Evolutionary conservation across 345 rosid genomes (phyloP).

Genomic region (Citrus inodora): DNA sequence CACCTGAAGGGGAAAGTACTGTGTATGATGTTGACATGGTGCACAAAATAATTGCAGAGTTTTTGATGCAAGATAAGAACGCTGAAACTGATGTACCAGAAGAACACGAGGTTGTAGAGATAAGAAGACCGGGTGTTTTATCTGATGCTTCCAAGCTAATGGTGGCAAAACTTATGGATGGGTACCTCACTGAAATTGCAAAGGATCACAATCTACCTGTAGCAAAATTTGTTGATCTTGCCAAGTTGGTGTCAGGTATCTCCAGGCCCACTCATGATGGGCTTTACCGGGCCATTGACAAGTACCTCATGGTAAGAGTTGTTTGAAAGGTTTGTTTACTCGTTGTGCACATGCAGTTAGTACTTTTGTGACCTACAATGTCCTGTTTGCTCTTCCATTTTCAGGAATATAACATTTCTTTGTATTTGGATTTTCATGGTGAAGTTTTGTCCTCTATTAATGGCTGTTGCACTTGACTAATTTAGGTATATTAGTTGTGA

Average conservation of each 20-base stretch:
- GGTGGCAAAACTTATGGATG: conserved; percentile 74
- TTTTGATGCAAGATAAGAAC: conserved; percentile 50
- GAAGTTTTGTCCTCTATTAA: neutral
- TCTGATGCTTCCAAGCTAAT: conserved; percentile 83
- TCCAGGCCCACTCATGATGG: conserved; percentile 80
- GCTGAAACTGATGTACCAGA: conserved; percentile 40
- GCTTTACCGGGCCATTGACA: conserved; percentile 80
- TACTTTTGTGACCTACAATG: neutral
- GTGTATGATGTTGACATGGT: conserved; percentile 64
- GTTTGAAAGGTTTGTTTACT: neutral
- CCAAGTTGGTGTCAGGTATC: conserved; percentile 58
- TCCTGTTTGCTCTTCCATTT: neutral
- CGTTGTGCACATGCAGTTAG: neutral
- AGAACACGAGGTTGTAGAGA: conserved; percentile 38
- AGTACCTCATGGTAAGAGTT: conserved; percentile 64
- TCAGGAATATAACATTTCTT: neutral
- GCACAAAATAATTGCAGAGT: conserved; percentile 53
- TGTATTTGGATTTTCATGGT: neutral
- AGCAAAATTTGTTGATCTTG: conserved; percentile 57
- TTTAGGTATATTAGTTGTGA: neutral
- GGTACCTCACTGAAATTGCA: conserved; percentile 73
- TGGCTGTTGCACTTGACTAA: neutral
- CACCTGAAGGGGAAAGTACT: conserved; percentile 45
- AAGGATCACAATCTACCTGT: conserved; percentile 64
- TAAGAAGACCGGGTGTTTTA: conserved; percentile 48